Evolutionary conservation across 805 yeast genomes (phyloP), one percentile per base, ranked within the genome.

Genomic region (Starmerella vaccinii): DNA sequence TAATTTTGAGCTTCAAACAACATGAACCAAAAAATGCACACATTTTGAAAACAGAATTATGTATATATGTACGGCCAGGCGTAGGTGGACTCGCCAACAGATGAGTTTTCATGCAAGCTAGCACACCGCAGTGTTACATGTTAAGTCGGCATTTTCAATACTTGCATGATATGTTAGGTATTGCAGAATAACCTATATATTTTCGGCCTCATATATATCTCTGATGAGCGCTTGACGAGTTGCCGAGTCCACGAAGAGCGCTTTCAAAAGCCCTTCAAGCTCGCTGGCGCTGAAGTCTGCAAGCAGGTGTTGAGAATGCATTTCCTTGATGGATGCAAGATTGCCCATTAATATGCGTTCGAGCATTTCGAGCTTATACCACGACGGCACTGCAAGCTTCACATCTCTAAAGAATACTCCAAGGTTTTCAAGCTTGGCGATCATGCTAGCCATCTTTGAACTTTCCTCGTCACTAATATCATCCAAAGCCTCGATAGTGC

Each of bases 351-450:
- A 59, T n/a, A 68, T 51, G 46, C 63, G 62, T 13, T 56, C 57
- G 21, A 68, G 57, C 47, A 64, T 62, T 49, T 64, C 64, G 27
- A 68, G 59, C 54, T 68, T 68, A 52, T 65, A 55, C 71, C 71
- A 68, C 16, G 66, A 61, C 5, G 68, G 68, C 10, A 66, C 62
- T 5, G 51, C 23, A 4, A 22, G 47, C 4, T 37, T 44, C 29
- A 59, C 52, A 18, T 59, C 53, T 8, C 22, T 46, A 23, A 60
- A 55, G 34, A 46, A 56, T 18, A 57, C 60, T 2, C 48, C 52
- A 12, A 57, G 42, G 3, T 54, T 45, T 16, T 46, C 45, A 15
- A 60, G 46, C 15, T 47, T 50, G 13, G 50, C 27, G 18, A 60
- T 52, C 19, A 37, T 21, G 13, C 41, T 34, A 2, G 59, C 51